phyloP scores from a whole-genome alignment of 2,329 filamentous ascomycete genomes.

The Cryphonectria nitschkei region DNA sequence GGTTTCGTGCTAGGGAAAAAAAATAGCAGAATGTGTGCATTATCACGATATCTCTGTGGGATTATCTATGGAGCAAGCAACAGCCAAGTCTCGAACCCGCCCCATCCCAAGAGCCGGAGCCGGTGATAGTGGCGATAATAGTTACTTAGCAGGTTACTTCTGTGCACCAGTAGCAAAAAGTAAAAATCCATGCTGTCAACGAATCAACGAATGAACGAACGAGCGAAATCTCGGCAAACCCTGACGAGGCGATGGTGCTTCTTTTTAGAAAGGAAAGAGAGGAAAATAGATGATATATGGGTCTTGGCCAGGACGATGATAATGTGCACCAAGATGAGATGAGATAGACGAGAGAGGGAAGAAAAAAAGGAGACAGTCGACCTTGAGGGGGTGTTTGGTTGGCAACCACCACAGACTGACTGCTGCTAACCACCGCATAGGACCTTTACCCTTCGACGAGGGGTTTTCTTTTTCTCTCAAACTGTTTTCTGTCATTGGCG shows the following conservation, averaged over 20 bases:
- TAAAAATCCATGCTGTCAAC: too few relatives aligned
- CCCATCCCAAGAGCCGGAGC: not conserved
- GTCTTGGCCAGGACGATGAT: constrained; percentile 24
- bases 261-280: not conserved
- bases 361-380: not conserved
- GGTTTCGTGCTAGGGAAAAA: not conserved
- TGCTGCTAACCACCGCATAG: too few relatives aligned
- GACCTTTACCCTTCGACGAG: not conserved
- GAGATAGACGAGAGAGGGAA: constrained; percentile 5
- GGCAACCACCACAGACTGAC: too few relatives aligned
- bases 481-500: not conserved
- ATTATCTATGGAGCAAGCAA: not conserved
- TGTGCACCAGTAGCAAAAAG: not conserved
- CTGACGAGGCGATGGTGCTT: not conserved
- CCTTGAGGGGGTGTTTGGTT: too few relatives aligned
- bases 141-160: not conserved
- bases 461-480: not conserved
- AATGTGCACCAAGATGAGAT: constrained; percentile 19
- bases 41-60: too few relatives aligned
- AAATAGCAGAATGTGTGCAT: too few relatives aligned
- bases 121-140: not conserved
- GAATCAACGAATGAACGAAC: not conserved
- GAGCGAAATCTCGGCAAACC: not conserved
- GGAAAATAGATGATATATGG: not conserved
- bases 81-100: not conserved